A percentile compares a stretch with the other conserved stretches of the same genome.
These are phyloP conservation scores for Lactarius sp. DNA, from an alignment of 768 basidiomycete species.

Conservation along the genomic window DNA sequence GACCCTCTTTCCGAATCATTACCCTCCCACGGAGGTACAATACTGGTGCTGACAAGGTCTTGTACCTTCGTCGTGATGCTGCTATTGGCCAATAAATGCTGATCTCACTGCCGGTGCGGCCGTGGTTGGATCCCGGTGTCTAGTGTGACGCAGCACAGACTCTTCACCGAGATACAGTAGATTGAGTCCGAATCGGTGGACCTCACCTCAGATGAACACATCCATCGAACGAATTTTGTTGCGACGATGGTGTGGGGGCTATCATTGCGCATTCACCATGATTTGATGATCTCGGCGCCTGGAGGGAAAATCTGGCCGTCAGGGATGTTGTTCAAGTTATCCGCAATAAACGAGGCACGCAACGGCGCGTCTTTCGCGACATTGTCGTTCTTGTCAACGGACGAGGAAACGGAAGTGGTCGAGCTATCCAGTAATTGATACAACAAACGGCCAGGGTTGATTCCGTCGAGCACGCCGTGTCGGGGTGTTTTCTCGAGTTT, in stretches of 20 bases:
- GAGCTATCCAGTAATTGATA: conserved; percentile 20
- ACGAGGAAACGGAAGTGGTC: conserved; percentile 5
- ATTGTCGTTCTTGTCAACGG: background rate
- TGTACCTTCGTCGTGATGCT: too few relatives aligned
- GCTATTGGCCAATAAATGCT: too few relatives aligned
- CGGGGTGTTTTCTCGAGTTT: conserved; percentile 11
- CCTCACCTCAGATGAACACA: too few relatives aligned
- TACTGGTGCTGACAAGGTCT: too few relatives aligned
- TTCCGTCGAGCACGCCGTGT: conserved; percentile 29
- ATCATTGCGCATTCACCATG: conserved; percentile 70
- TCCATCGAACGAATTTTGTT: too few relatives aligned
- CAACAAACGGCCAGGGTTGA: conserved; percentile 21
- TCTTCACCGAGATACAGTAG: too few relatives aligned
- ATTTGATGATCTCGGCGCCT: conserved; percentile 67
- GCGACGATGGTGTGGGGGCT: conserved; percentile 32
- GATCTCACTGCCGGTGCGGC: too few relatives aligned
- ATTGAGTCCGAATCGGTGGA: too few relatives aligned
- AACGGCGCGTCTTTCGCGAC: conserved; percentile 30
- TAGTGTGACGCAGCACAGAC: too few relatives aligned
- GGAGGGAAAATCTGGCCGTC: conserved; percentile 80
- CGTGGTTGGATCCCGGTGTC: too few relatives aligned
- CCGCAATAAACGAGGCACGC: conserved; percentile 54
- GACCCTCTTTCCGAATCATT: too few relatives aligned
- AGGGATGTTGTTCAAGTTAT: conserved; percentile 66
- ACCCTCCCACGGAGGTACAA: too few relatives aligned